Percentiles rank a stretch among this genome's conserved stretches.
These are phyloP conservation scores for Eutrema yunnanense DNA, from an alignment of 345 rosid species.

Conservation along the genomic window DNA sequence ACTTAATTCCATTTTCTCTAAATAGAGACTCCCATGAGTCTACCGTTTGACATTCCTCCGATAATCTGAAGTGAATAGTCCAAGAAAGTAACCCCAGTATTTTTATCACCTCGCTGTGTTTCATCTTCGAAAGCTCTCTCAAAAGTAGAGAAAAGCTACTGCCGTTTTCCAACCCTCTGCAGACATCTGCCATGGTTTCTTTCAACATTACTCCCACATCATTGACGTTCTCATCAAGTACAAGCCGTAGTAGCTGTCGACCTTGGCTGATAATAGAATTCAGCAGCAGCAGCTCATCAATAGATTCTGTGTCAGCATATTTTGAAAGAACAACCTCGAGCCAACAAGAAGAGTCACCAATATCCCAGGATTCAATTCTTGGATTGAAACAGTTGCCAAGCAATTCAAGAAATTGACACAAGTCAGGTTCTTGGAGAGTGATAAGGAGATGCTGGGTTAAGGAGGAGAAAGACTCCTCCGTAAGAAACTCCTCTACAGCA, in stretches of 20 bases:
- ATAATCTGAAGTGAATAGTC: slow-evolving; percentile 54
- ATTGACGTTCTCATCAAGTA: slow-evolving; percentile 49
- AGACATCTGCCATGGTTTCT: slow-evolving; percentile 39
- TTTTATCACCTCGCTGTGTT: slow-evolving; percentile 38
- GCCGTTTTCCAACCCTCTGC: slow-evolving; percentile 31
- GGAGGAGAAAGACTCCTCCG: slow-evolving; percentile 52
- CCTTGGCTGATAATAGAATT: slow-evolving; percentile 61
- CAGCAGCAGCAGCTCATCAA: slow-evolving; percentile 61
- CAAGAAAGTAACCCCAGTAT: slow-evolving; percentile 69
- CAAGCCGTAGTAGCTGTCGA: slow-evolving; percentile 54
- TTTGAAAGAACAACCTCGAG: slow-evolving; percentile 51
- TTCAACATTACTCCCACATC: slow-evolving; percentile 39
- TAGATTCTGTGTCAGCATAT: slow-evolving; percentile 36
- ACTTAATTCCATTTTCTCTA: slow-evolving; percentile 48
- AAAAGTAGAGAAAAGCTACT: slow-evolving; percentile 37
- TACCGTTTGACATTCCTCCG: slow-evolving; percentile 44
- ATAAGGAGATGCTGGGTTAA: slow-evolving; percentile 71
- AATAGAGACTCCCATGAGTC: slow-evolving; percentile 71
- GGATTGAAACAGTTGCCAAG: slow-evolving; percentile 35
- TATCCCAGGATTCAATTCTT: slow-evolving; percentile 23
- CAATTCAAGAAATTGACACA: slow-evolving; percentile 46
- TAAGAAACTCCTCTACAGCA: slow-evolving; percentile 55
- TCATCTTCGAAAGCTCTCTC: slow-evolving; percentile 41
- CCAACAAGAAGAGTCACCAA: slow-evolving; percentile 45
- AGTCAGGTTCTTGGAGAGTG: slow-evolving; percentile 55